Conservation (phyloP, 495 filamentous ascomycete genomes). For the Neurospora africana region DNA sequence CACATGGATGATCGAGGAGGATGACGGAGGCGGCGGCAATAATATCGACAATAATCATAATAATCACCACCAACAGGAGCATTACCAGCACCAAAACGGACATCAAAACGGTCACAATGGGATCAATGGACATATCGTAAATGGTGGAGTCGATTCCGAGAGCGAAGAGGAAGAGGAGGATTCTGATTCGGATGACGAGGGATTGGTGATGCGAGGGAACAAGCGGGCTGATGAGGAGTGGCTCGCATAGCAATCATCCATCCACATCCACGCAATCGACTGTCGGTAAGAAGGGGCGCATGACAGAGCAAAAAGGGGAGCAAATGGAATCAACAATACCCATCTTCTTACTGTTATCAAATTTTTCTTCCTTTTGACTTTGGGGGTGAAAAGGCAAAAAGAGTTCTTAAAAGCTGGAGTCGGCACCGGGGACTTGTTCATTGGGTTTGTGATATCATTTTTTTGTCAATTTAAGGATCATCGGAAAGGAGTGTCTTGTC, state of each 20-base stretch:
- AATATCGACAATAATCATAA: conserved; percentile 1
- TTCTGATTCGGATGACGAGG: conserved; percentile 31
- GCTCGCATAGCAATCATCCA: conserved; percentile 25
- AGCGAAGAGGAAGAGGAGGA: conserved; percentile 6
- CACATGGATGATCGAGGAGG: conserved; percentile 66
- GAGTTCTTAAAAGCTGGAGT: background rate
- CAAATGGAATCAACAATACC: background rate
- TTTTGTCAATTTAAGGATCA: background rate
- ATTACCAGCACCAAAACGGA: background rate
- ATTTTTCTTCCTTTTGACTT: background rate
- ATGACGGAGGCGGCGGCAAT: conserved; percentile 20
- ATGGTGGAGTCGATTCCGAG: conserved; percentile 5
- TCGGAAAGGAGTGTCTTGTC: background rate
- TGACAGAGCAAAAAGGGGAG: background rate
- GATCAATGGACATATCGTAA: conserved; percentile 4
- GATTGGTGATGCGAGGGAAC: conserved; percentile 38
- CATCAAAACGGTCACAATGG: conserved; percentile 7
- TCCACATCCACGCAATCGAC: background rate
- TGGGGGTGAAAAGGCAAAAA: background rate
- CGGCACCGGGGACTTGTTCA: background rate
- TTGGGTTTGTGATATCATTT: background rate
- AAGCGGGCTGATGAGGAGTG: conserved; percentile 41
- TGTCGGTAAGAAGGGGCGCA: background rate
- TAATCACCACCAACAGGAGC: background rate
- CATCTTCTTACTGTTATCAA: background rate